Base-by-base conservation (phyloP, 345 rosid species). In the Citrus reticulata region DNA sequence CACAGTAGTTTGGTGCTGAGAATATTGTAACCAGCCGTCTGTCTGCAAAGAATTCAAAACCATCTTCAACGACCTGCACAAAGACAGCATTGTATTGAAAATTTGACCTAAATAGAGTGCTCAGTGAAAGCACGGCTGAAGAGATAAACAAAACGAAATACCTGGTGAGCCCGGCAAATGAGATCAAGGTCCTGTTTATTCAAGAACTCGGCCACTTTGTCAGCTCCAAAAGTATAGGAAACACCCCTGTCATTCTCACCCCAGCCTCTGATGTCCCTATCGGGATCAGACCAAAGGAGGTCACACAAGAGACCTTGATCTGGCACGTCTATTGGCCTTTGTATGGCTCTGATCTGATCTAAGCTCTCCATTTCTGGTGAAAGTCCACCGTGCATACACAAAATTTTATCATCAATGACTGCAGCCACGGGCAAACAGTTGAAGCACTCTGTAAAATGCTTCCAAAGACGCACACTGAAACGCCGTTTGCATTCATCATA, bases 401-500 rank as follows among this genome's bases (percentile, higher is more conserved):
- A 42, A 72, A 85, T 87, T 79, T 87, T 87, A 39, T 81, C 78
- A 30, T 85, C 90, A 8, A 85, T 76, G 11, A 87, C 67, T 11
- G 88, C 88, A 7, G 88, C 87, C 80, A 84, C 88, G 0, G 90
- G 87, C 78, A 84, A 80, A 64, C 90, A 87, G 69, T 87, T 85
- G 85, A 88, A 88, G 83, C 91, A 88, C 37, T 86, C 91, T 0
- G 89, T 86, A 75, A 88, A 88, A 17, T 46, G 24, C 86, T 83
- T 86, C 91, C 91, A 88, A 24, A 88, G 77, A 72, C 88, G 89
- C n/a, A 85, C 85, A 6, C 83, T 88, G 83, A 84, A 86, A 63
- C 91, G 84, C 17, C 87, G 85, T 81, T 88, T 88, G 85, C 91
- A 88, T 68, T 88, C 89, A 14, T 88, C 91, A 7, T 88, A 88